These are phyloP conservation scores for Nepenthes alata DNA, from an alignment of 179 eudicot genomes.

Conservation along the genomic window DNA sequence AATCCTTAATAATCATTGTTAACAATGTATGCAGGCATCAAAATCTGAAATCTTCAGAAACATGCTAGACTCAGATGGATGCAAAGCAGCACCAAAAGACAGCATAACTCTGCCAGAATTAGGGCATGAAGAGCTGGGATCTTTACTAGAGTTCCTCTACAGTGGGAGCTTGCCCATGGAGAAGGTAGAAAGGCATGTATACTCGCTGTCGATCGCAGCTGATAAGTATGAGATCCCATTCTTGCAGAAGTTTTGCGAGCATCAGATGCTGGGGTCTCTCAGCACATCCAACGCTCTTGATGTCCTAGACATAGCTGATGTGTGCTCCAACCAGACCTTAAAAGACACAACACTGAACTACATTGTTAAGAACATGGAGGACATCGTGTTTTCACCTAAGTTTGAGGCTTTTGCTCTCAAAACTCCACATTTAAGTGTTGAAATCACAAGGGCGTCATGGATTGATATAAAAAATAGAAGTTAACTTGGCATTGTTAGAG, in stretches of 20 bases:
- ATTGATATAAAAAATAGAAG: slow-evolving; percentile 33
- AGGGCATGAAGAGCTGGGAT: slow-evolving; percentile 50
- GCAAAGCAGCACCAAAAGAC: slow-evolving; percentile 67
- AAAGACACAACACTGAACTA: slow-evolving; percentile 60
- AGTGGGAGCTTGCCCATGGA: slow-evolving; percentile 47
- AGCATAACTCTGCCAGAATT: slow-evolving; percentile 63
- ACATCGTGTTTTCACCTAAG: slow-evolving; percentile 51
- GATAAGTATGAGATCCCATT: slow-evolving; percentile 72
- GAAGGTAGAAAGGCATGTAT: slow-evolving; percentile 60
- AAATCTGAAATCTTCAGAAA: slow-evolving; percentile 70
- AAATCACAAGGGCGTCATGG: slow-evolving; percentile 63
- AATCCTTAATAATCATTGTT: no score
- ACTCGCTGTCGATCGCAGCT: slow-evolving; percentile 60
- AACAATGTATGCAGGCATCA: slow-evolving; percentile 37
- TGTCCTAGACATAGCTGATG: slow-evolving; percentile 59
- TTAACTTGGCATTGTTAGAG: neutral
- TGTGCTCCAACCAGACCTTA: slow-evolving; percentile 47
- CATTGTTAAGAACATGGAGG: slow-evolving; percentile 78
- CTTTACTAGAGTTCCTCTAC: slow-evolving; percentile 66
- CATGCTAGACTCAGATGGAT: slow-evolving; percentile 75
- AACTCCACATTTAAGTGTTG: slow-evolving; percentile 76
- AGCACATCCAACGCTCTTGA: slow-evolving; percentile 56
- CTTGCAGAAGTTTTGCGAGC: slow-evolving; percentile 59
- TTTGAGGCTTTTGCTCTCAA: slow-evolving; percentile 81
- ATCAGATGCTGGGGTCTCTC: slow-evolving; percentile 49